Percentiles rank a stretch among this genome's conserved stretches.
phyloP scores from a whole-genome alignment of 148 eudicot species.

The Pharnaceum exiguum region DNA sequence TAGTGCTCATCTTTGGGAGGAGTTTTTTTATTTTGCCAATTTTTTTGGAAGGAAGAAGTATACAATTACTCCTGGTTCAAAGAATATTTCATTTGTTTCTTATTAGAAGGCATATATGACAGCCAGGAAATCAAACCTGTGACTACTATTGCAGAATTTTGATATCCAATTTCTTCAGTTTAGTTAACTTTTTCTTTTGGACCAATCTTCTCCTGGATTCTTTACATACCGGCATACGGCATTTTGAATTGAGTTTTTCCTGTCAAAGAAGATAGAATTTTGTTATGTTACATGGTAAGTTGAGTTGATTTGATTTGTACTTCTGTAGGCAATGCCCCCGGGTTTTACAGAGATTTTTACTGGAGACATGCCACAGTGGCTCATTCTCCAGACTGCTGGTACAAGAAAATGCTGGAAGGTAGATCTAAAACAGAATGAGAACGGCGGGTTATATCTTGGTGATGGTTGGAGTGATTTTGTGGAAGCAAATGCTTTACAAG shows the following conservation, averaged over 20 bases:
- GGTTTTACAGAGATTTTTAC: conserved; percentile 11
- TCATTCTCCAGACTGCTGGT: conserved; percentile 21
- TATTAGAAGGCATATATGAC: too few relatives aligned
- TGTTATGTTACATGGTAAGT: background rate
- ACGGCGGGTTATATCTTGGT: conserved; percentile 4
- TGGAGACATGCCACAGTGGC: conserved; percentile 20
- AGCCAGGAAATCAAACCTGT: background rate
- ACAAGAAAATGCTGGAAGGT: conserved; percentile 28
- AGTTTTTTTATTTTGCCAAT: too few relatives aligned
- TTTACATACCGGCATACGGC: too few relatives aligned
- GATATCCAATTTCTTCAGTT: too few relatives aligned
- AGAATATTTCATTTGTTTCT: too few relatives aligned
- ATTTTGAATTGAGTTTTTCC: background rate
- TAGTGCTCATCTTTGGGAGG: too few relatives aligned
- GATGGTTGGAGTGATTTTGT: conserved; percentile 23
- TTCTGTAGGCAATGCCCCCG: conserved; percentile 2
- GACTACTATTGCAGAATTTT: background rate
- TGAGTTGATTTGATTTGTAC: too few relatives aligned
- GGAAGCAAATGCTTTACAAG: conserved; percentile 8
- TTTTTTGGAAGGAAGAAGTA: too few relatives aligned
- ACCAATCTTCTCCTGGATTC: too few relatives aligned
- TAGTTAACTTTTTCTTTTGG: too few relatives aligned
- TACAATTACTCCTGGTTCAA: too few relatives aligned
- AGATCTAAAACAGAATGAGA: conserved; percentile 10
- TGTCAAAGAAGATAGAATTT: background rate